phyloP scores from a whole-genome alignment of 129 eudicot species.

The Arctium lappa region DNA sequence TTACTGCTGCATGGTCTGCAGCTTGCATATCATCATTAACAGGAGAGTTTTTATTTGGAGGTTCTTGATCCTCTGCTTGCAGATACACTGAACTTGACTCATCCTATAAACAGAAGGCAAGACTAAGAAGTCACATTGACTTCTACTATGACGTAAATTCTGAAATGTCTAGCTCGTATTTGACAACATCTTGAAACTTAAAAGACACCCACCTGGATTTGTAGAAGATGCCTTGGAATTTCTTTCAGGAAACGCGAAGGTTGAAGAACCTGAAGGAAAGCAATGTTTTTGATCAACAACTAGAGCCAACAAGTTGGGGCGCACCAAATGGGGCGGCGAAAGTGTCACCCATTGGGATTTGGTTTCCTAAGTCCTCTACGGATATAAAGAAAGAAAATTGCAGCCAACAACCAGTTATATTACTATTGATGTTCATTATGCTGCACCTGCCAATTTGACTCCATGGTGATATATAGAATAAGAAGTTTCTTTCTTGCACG shows the following conservation, averaged over 20 bases:
- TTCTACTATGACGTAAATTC: neutral
- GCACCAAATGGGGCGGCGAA: neutral
- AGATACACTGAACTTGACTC: constrained; percentile 32
- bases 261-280: constrained; percentile 72
- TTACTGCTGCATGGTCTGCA: constrained; percentile 25
- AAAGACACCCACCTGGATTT: constrained; percentile 54
- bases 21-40: constrained; percentile 24
- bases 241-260: constrained; percentile 93
- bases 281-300: neutral
- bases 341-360: neutral
- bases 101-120: constrained; percentile 42
- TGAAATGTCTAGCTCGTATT: neutral
- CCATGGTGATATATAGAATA: constrained; percentile 70
- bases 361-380: neutral
- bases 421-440: constrained; percentile 1
- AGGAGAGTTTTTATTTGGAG: constrained; percentile 24
- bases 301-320: neutral
- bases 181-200: constrained; percentile 10
- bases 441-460: constrained; percentile 93
- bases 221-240: constrained; percentile 77
- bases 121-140: neutral
- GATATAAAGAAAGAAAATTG: neutral
- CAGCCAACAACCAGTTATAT: neutral
- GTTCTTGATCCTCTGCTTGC: constrained; percentile 28
- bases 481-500: constrained; percentile 90